Conservation (phyloP, 2,329 filamentous ascomycete species). For the Pseudocercospora macadamiae region DNA sequence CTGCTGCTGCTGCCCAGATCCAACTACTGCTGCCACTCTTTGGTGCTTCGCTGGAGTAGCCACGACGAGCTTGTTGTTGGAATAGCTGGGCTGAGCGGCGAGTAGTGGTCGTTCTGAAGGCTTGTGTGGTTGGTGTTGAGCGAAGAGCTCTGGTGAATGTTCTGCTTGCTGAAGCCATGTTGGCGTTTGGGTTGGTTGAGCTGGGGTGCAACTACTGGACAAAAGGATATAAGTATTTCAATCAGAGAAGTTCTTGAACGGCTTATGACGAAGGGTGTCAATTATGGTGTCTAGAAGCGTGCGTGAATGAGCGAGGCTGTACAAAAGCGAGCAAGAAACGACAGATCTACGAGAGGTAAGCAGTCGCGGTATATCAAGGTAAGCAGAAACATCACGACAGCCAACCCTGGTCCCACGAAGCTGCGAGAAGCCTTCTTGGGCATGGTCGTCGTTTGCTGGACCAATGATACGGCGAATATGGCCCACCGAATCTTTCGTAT, state of each 20-base stretch:
- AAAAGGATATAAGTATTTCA: neutral
- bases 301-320: neutral
- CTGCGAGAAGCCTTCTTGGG: constrained; percentile 1
- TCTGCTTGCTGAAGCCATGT: constrained; percentile 44
- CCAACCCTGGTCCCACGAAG: neutral
- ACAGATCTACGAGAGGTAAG: neutral
- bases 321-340: neutral
- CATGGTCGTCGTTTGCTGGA: neutral
- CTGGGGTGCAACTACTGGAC: neutral
- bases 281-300: neutral
- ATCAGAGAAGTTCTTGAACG: neutral
- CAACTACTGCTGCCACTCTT: constrained; percentile 45
- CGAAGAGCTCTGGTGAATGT: constrained; percentile 44
- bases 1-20: constrained; percentile 61
- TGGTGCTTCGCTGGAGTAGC: constrained; percentile 62
- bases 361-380: neutral
- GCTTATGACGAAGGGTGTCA: neutral
- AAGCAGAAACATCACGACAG: constrained; percentile 4
- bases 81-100: constrained; percentile 64
- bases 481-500: neutral
- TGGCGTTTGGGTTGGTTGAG: constrained; percentile 4
- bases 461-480: constrained; percentile 4
- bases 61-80: constrained; percentile 74
- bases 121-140: constrained; percentile 48
- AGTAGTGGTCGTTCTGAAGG: constrained; percentile 62